Base-by-base conservation (phyloP, 2,329 filamentous ascomycete species). In the Xylaria sp. region DNA sequence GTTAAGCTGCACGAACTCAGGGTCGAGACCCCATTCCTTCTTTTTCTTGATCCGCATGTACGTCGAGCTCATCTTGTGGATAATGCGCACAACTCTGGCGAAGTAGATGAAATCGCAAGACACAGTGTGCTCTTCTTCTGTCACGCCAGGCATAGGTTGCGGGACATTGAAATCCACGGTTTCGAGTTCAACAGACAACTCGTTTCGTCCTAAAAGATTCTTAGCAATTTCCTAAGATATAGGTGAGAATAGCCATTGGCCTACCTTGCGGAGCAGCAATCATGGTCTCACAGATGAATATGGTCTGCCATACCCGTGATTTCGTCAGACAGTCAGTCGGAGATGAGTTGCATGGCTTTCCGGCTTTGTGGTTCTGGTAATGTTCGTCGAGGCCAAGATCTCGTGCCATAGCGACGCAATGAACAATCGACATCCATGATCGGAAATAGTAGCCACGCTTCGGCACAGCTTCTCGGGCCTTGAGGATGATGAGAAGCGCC, bases 391-490 rank as follows among this genome's bases (percentile, higher is more conserved):
- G 78, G 18, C 92, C 91, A 37, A 97, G 79, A 71, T 97, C 93
- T 69, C 95, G 94, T 30, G 86, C 91, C 91, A 97, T 96, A 52
- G 92, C 88, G 6, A 96, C 88, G 64, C 93, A 91, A 62, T 92
- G 91, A 56, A 96, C 93, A 18, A 96, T 86, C 4, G 90, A 91
- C 85, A 97, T 96, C 93, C 94, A 97, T 0, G 94, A 97, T 44
- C 93, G 87, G 75, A 94, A 97, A 74, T 94, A 97, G 72, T 97
- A 97, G 1, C 94, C 94, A 61, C 91, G 86, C 71, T 96, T 96
- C 0, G 93, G 92, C 7, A 89, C 86, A n/a, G 90, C 89, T 74
- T 97, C 93, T 64, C 92, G 84, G 1, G 93, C 94, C 73, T 97
- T 97, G 49, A 97, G 77, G 16, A 97, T 81, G 50, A 97, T 87